Conservation (phyloP, 2,329 filamentous ascomycete species). For the Fusarium neocosmosporiellum region DNA sequence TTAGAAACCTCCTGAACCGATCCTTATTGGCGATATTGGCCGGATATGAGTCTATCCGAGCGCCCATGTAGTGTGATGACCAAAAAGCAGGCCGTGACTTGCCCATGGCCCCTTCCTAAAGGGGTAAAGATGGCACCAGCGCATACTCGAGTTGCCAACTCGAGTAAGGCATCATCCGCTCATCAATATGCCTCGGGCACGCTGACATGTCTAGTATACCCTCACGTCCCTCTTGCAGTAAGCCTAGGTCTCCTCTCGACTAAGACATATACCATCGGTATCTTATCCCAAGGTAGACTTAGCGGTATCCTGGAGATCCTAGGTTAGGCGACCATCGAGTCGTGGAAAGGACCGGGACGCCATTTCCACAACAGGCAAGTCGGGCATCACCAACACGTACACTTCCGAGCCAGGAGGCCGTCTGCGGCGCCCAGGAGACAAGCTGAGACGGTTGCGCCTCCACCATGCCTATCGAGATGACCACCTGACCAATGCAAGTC, state of each 20-base stretch:
- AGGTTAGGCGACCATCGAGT: background rate
- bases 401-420: background rate
- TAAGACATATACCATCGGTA: background rate
- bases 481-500: background rate
- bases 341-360: background rate
- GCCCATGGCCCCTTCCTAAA: background rate
- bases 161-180: background rate
- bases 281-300: background rate
- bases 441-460: background rate
- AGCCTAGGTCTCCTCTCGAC: background rate
- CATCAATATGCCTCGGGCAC: background rate
- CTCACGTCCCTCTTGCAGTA: background rate
- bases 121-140: background rate
- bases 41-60: background rate
- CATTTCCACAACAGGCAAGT: background rate
- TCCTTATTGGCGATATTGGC: background rate
- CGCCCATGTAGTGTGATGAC: background rate
- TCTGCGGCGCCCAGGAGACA: background rate
- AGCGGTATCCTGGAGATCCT: background rate
- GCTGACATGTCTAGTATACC: background rate
- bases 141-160: background rate
- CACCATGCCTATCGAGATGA: background rate
- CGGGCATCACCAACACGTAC: background rate
- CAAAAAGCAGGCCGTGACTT: background rate
- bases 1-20: background rate